These are phyloP conservation scores for Raffaelea ambrosiae DNA, from an alignment of 2,329 filamentous ascomycete genomes.

Conservation along the genomic window DNA sequence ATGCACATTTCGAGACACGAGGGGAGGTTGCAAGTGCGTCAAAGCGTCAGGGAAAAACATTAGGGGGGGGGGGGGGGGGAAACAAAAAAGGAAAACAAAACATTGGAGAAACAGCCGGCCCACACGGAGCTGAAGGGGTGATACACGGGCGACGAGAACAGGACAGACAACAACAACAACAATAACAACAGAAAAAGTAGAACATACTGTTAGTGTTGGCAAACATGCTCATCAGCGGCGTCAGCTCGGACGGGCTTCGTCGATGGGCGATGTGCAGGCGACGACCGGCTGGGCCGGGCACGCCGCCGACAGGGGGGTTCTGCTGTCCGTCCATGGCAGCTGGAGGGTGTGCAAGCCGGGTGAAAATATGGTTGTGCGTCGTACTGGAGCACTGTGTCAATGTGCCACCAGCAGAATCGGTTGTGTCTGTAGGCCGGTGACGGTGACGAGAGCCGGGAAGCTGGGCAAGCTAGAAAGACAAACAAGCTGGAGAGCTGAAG, in stretches of 20 bases:
- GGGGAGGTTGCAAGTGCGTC: too few relatives aligned
- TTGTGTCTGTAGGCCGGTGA: neutral
- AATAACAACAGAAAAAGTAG: neutral
- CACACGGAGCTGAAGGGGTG: neutral
- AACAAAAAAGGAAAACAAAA: neutral
- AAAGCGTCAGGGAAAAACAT: slow-evolving; percentile 1
- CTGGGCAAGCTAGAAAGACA: too few relatives aligned
- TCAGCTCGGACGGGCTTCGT: slow-evolving; percentile 93
- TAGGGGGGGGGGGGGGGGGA: neutral
- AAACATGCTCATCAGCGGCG: slow-evolving; percentile 93
- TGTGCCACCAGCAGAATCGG: neutral
- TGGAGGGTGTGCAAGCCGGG: neutral
- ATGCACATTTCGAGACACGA: slow-evolving; percentile 2
- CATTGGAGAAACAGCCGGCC: neutral
- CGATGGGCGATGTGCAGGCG: slow-evolving; percentile 96
- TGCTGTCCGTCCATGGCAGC: slow-evolving; percentile 59
- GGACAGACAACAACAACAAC: neutral
- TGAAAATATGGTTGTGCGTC: neutral
- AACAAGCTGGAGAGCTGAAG: neutral
- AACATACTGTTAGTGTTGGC: slow-evolving; percentile 50
- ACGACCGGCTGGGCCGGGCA: slow-evolving; percentile 70
- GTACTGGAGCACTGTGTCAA: too few relatives aligned
- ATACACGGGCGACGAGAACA: neutral
- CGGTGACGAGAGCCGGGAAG: neutral
- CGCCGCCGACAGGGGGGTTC: slow-evolving; percentile 43